These are phyloP conservation scores for Vitis vinifera DNA, from an alignment of 164 flowering plant genomes.

Conservation along the genomic window DNA sequence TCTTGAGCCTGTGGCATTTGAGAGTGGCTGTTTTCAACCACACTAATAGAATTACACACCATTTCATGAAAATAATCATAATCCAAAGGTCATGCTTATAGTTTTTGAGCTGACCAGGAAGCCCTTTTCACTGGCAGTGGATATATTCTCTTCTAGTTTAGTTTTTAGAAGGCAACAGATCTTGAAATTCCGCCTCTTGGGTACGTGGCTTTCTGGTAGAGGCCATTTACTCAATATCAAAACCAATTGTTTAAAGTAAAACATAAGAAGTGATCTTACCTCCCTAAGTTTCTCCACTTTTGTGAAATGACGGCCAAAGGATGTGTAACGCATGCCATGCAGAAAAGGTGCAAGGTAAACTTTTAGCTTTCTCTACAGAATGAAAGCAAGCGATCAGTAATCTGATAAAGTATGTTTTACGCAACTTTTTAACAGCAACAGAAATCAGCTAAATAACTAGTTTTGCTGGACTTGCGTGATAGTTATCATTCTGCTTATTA, in stretches of 20 bases:
- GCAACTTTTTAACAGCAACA: background rate
- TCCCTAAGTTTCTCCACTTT: conserved; percentile 60
- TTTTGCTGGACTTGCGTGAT: no score
- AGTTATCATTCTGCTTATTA: no score
- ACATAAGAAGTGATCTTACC: conserved; percentile 29
- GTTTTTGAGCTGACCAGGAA: background rate
- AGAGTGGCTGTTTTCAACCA: background rate
- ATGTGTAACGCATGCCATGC: conserved; percentile 65
- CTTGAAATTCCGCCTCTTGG: background rate
- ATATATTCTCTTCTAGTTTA: background rate
- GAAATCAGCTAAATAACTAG: background rate
- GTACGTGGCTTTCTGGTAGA: background rate
- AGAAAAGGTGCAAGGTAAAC: conserved; percentile 73
- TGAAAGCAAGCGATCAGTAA: background rate
- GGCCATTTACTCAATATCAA: background rate
- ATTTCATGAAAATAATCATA: background rate
- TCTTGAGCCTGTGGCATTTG: background rate
- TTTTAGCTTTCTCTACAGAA: conserved; percentile 49
- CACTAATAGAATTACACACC: background rate
- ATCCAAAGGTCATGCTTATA: background rate
- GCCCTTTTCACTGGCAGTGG: background rate
- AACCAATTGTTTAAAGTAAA: background rate
- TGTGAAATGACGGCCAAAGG: conserved; percentile 81
- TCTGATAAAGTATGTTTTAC: background rate
- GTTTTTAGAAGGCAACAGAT: background rate